These are phyloP conservation scores for Lachnellula subtilissima DNA, from an alignment of 2,329 filamentous ascomycete genomes.

Conservation along the genomic window DNA sequence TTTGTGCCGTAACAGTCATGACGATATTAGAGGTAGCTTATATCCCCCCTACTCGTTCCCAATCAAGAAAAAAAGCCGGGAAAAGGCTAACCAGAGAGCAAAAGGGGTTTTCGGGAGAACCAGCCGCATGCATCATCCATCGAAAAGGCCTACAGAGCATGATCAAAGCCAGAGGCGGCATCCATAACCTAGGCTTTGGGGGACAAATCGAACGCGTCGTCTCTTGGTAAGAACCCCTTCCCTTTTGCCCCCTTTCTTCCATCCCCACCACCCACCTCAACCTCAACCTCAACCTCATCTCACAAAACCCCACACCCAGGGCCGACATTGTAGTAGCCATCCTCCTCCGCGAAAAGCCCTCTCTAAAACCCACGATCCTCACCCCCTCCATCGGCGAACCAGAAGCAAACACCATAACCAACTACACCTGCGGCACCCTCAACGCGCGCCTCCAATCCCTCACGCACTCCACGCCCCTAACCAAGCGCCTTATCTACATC, in stretches of 20 bases:
- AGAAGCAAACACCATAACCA: neutral
- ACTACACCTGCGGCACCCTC: neutral
- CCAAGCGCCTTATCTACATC: constrained; percentile 2
- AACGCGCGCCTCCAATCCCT: neutral
- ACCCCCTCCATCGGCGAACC: constrained; percentile 5
- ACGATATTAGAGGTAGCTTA: constrained; percentile 5
- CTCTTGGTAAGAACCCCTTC: constrained; percentile 3
- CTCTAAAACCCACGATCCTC: constrained; percentile 1
- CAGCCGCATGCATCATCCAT: constrained; percentile 4
- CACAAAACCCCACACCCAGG: neutral
- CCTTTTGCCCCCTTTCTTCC: neutral
- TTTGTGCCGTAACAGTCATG: constrained; percentile 11
- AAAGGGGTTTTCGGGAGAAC: constrained; percentile 5
- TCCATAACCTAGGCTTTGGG: constrained; percentile 7
- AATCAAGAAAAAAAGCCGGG: neutral
- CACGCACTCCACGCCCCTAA: neutral
- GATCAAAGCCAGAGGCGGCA: constrained; percentile 3
- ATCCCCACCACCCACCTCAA: neutral
- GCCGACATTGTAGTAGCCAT: constrained; percentile 7
- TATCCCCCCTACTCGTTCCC: neutral
- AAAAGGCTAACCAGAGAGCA: neutral
- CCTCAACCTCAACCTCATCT: neutral
- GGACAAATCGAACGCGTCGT: constrained; percentile 3
- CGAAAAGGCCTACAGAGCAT: constrained; percentile 9
- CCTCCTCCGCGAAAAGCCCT: constrained; percentile 1